Evolutionary conservation across 331 rosid species (phyloP).

Genomic region (Ulmus americana): DNA sequence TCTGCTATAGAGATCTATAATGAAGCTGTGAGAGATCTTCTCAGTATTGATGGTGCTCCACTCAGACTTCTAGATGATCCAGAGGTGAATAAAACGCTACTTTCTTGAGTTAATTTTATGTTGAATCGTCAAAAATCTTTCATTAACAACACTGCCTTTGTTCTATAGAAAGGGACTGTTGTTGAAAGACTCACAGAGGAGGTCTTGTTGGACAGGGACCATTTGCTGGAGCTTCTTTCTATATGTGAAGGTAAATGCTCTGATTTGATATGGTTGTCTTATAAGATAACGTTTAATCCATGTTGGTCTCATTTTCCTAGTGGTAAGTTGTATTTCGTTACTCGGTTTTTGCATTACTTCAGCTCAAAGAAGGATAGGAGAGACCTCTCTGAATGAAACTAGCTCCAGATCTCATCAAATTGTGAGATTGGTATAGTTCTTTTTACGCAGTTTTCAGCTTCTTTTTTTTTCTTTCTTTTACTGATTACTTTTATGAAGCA

Average conservation of each 20-base stretch:
- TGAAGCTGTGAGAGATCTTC: slow-evolving; percentile 79
- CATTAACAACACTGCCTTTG: slow-evolving; percentile 7
- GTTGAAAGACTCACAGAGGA: slow-evolving; percentile 74
- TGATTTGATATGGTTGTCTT: neutral
- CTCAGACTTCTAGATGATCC: slow-evolving; percentile 81
- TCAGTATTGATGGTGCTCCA: slow-evolving; percentile 34
- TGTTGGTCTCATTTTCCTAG: neutral
- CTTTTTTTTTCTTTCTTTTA: neutral
- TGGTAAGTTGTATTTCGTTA: neutral
- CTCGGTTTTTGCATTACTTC: slow-evolving; percentile 21
- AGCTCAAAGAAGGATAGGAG: slow-evolving; percentile 80
- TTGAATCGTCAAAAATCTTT: neutral
- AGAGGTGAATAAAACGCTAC: slow-evolving; percentile 40
- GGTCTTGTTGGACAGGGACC: slow-evolving; percentile 45
- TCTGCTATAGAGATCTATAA: slow-evolving; percentile 90
- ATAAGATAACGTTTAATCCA: neutral
- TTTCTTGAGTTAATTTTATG: slow-evolving; percentile 1
- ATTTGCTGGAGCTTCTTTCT: slow-evolving; percentile 53
- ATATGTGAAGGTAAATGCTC: slow-evolving; percentile 51
- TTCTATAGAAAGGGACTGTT: slow-evolving; percentile 64
- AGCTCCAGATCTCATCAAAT: slow-evolving; percentile 96
- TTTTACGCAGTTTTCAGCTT: slow-evolving; percentile 1
- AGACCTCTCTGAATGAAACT: slow-evolving; percentile 73
- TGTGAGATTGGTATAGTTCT: slow-evolving; percentile 62
- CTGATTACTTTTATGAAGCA: neutral